A percentile compares a stretch with the other conserved stretches of the same genome.
phyloP scores from a whole-genome alignment of 2,329 filamentous ascomycete species.

The Balansia obtecta region DNA sequence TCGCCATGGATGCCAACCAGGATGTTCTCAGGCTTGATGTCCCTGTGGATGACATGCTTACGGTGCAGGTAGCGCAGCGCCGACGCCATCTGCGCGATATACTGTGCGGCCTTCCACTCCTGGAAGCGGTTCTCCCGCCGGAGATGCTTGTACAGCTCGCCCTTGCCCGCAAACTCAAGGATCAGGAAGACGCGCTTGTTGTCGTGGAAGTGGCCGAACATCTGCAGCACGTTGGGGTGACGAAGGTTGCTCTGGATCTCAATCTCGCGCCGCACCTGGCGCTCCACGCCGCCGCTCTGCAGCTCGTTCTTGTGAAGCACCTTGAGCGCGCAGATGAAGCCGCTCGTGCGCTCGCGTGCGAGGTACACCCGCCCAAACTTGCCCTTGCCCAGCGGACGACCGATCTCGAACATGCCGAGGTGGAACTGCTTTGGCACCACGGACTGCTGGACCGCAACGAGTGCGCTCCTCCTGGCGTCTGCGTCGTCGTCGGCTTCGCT shows the following conservation, averaged over 20 bases:
- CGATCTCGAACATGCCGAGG: slow-evolving; percentile 61
- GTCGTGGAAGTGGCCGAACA: slow-evolving; percentile 63
- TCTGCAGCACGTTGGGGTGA: slow-evolving; percentile 50
- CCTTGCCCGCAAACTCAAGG: slow-evolving; percentile 51
- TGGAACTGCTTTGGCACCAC: slow-evolving; percentile 7
- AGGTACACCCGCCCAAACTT: slow-evolving; percentile 65
- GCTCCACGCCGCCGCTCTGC: slow-evolving; percentile 54
- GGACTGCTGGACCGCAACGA: slow-evolving; percentile 1
- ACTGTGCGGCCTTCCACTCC: slow-evolving; percentile 58
- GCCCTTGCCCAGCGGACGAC: slow-evolving; percentile 59
- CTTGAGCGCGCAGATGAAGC: slow-evolving; percentile 61
- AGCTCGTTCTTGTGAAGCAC: slow-evolving; percentile 60
- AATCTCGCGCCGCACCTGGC: slow-evolving; percentile 59
- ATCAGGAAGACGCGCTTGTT: slow-evolving; percentile 61
- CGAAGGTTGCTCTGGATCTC: slow-evolving; percentile 62
- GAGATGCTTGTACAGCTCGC: slow-evolving; percentile 61
- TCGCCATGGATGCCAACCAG: slow-evolving; percentile 75
- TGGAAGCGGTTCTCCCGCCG: slow-evolving; percentile 53
- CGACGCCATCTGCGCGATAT: slow-evolving; percentile 57
- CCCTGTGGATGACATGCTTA: slow-evolving; percentile 21
- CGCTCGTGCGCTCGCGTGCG: slow-evolving; percentile 51
- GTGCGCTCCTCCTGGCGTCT: background rate
- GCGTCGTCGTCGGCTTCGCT: slow-evolving; percentile 37
- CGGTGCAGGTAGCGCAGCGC: slow-evolving; percentile 18
- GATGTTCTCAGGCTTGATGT: slow-evolving; percentile 24